Conservation (phyloP, 371 early-diverging fungal species). For the Lichtheimia corymbifera region DNA sequence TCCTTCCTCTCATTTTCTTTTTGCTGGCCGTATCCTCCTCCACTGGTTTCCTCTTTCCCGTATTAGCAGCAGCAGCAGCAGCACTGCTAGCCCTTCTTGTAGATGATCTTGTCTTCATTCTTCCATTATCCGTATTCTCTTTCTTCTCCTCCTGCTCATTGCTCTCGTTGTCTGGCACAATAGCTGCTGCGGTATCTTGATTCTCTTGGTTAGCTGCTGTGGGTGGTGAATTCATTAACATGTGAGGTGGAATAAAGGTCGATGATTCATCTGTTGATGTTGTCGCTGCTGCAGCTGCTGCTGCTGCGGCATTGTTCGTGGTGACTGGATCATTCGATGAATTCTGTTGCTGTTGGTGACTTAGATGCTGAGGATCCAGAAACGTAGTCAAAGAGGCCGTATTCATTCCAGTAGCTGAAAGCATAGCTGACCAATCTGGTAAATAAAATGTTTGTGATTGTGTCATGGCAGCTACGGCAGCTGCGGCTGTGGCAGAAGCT, state of each 20-base stretch:
- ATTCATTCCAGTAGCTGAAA: constrained; percentile 8
- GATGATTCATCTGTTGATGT: neutral
- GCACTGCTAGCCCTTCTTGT: constrained; percentile 2
- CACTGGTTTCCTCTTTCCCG: constrained; percentile 18
- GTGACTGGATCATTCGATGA: neutral
- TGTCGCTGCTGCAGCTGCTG: constrained; percentile 1
- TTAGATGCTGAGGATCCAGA: neutral
- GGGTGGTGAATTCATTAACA: constrained; percentile 2
- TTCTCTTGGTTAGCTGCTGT: neutral
- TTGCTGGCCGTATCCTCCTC: neutral
- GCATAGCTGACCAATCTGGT: constrained; percentile 18
- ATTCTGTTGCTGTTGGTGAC: constrained; percentile 1
- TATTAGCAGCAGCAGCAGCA: neutral
- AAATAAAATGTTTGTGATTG: constrained; percentile 16
- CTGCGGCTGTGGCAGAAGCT: constrained; percentile 10
- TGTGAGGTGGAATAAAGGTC: constrained; percentile 11
- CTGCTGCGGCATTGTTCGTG: no score
- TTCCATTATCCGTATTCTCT: constrained; percentile 11
- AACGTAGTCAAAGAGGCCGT: constrained; percentile 5
- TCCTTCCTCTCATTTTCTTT: constrained; percentile 39
- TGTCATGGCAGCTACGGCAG: neutral
- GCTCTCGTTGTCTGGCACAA: neutral
- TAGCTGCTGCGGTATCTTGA: neutral
- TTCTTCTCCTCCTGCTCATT: constrained; percentile 4
- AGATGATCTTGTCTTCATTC: constrained; percentile 19